Percentiles rank a stretch among this genome's conserved stretches.
Conservation (phyloP, 83 land plant genomes). For the Thuja plicata region DNA sequence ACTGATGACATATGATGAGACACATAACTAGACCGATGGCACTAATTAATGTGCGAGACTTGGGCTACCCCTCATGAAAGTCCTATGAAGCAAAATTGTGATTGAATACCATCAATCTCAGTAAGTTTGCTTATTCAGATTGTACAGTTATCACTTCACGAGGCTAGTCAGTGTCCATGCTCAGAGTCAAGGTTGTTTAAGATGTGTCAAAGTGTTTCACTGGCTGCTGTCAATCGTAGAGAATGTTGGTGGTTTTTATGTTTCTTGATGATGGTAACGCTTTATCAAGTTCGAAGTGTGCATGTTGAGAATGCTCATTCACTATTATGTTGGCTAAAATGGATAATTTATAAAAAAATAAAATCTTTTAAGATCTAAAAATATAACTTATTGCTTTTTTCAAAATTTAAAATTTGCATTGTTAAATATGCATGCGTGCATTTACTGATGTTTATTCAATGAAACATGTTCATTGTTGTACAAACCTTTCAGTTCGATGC, state of each 20-base stretch:
- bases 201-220: background rate
- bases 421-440: background rate
- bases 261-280: background rate
- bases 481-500: background rate
- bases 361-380: background rate
- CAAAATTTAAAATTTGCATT: background rate
- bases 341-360: background rate
- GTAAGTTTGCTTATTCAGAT: background rate
- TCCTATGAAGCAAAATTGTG: background rate
- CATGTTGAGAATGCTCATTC: background rate
- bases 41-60: background rate
- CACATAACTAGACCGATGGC: background rate
- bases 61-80: background rate
- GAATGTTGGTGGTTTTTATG: background rate
- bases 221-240: background rate
- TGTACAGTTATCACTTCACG: background rate
- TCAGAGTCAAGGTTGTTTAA: background rate
- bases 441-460: background rate
- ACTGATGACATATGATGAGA: background rate
- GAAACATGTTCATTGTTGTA: background rate
- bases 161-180: background rate
- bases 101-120: background rate
- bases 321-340: background rate
- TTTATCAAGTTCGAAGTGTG: background rate
- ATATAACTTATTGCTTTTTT: background rate